phyloP scores from a whole-genome alignment of 352 stramenopile species.

The Phytopythium boreale region DNA sequence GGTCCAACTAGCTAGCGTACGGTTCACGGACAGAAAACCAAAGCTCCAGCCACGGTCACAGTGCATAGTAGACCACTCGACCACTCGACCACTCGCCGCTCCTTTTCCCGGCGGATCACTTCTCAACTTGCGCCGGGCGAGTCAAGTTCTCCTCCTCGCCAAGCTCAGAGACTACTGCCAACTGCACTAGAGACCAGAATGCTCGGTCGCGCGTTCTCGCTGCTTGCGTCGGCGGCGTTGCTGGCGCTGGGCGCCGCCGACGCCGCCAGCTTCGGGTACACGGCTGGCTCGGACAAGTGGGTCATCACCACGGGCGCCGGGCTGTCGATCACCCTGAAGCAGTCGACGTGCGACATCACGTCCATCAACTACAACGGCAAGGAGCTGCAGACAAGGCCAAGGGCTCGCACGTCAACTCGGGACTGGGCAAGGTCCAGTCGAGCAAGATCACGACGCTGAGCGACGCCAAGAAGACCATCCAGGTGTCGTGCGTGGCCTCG shows the following conservation, averaged over 20 bases:
- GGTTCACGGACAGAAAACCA: background rate
- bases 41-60: too few relatives aligned
- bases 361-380: slow-evolving; percentile 1
- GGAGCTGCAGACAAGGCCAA: slow-evolving; percentile 41
- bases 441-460: slow-evolving; percentile 23
- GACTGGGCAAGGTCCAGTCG: slow-evolving; percentile 26
- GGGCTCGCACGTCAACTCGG: slow-evolving; percentile 40
- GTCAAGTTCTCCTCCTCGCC: background rate
- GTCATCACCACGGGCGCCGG: slow-evolving; percentile 30
- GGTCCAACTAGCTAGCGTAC: background rate
- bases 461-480: slow-evolving; percentile 39
- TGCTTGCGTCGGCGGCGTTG: background rate
- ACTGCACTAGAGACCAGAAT: background rate
- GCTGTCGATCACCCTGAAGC: slow-evolving; percentile 18
- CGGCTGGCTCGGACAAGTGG: slow-evolving; percentile 27
- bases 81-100: too few relatives aligned
- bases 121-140: too few relatives aligned
- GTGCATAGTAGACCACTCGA: too few relatives aligned
- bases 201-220: background rate
- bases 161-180: background rate
- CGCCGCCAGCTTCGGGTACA: slow-evolving; percentile 29
- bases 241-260: background rate
- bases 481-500: slow-evolving; percentile 31
- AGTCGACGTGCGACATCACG: slow-evolving; percentile 36
- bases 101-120: background rate